A percentile compares a stretch with the other conserved stretches of the same genome.
phyloP scores from a whole-genome alignment of 164 flowering plant genomes.

The Houttuynia cordata region DNA sequence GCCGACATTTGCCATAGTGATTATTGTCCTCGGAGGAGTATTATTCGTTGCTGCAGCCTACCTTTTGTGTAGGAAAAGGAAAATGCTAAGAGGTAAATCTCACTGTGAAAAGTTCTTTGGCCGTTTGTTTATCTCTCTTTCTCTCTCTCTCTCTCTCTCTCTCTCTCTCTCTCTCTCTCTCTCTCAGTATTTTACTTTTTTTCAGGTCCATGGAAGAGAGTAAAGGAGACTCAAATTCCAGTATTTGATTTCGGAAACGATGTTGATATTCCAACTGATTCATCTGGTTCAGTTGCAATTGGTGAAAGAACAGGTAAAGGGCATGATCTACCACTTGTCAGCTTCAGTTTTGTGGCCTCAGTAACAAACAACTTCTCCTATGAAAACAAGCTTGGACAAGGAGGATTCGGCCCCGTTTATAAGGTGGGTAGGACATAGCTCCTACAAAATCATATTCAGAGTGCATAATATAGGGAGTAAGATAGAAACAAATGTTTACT shows the following conservation, averaged over 20 bases:
- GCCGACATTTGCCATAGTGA: background rate
- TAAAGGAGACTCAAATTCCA: conserved; percentile 6
- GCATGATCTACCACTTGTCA: conserved; percentile 37
- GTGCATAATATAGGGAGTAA: too few species aligned
- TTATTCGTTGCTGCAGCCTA: background rate
- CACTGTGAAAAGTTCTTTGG: background rate
- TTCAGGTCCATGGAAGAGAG: conserved; percentile 8
- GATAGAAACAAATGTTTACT: too few species aligned
- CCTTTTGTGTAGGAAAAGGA: background rate
- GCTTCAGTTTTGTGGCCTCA: conserved; percentile 21
- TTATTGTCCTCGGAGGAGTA: background rate
- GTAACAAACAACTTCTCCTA: conserved; percentile 48
- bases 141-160: too few species aligned
- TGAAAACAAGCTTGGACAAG: conserved; percentile 57
- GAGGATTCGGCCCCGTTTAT: conserved; percentile 81
- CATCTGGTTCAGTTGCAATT: background rate
- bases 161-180: too few species aligned
- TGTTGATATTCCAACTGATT: conserved; percentile 4
- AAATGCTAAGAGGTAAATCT: background rate
- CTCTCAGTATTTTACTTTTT: too few species aligned
- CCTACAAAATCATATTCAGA: too few species aligned
- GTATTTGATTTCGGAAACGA: conserved; percentile 10
- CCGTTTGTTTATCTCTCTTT: too few species aligned
- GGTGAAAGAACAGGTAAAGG: conserved; percentile 24
- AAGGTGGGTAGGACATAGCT: too few species aligned